Evolutionary conservation across 345 rosid genomes (phyloP), one percentile per base, ranked within the genome.

Genomic region (Hevea brasiliensis): DNA sequence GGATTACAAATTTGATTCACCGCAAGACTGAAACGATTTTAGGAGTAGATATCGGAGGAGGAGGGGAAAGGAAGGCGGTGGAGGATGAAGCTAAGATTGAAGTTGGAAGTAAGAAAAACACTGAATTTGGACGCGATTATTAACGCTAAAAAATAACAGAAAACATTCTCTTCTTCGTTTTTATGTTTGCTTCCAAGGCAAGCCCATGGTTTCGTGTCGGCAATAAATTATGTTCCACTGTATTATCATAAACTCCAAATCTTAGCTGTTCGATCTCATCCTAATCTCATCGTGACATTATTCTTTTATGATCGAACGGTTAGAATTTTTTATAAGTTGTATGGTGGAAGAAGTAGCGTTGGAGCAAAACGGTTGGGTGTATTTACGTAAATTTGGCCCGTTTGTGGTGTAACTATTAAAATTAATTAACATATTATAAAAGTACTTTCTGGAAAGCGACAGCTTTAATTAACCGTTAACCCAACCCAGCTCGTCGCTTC

Each of bases 121-220:
- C 3, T 1, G 37, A 32, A 32, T 32, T 32, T 4, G 37, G 37
- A 32, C 21, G 26, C 53, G 17, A 9, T 4, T 7, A 0, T 67
- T 65, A 21, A 57, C 59, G 57, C 47, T n/a, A 67, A 55, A 65
- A 58, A 14, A 29, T n/a, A 21, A 23, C 45, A 9, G 26, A 32
- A 62, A 6, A 47, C 55, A 59, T 17, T 6, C 29, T 37, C 60
- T 8, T 29, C 32, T 58, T 68, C 63, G 24, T 62, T 60, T 64
- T 65, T 73, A 32, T 32, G 37, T 35, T 67, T 18, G 27, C 8
- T 72, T 68, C 74, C 29, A 68, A 73, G 45, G 67, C 80, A 58
- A 58, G 21, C 77, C 77, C 65, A 55, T 67, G 65, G 79, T 74
- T 61, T 74, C 51, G 6, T 77, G 76, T 72, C 74, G 71, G 78